Evolutionary conservation across 1,284 basidiomycete genomes (phyloP).

Genomic region (Ceratobasidium sp.): DNA sequence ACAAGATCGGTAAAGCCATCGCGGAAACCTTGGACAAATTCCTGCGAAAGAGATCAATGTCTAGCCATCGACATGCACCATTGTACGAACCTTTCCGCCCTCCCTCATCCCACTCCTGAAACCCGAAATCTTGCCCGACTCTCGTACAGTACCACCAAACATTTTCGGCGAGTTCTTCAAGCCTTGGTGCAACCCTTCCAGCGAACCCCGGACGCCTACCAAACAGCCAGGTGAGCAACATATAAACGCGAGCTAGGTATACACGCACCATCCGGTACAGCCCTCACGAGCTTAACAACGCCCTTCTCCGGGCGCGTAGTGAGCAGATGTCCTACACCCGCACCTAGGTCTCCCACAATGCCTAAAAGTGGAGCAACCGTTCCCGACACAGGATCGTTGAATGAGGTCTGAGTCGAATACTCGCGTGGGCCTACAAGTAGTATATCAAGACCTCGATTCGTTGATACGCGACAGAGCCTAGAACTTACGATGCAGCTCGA

Average conservation of each 20-base stretch:
- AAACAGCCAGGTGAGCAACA: background rate
- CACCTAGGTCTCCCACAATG: constrained; percentile 64
- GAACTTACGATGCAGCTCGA: constrained; percentile 66
- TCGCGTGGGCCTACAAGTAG: constrained; percentile 64
- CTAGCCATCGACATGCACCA: background rate
- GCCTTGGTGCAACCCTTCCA: constrained; percentile 63
- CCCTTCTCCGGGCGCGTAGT: constrained; percentile 58
- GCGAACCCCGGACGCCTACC: constrained; percentile 62
- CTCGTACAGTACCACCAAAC: constrained; percentile 62
- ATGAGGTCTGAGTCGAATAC: constrained; percentile 61
- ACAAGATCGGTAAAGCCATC: constrained; percentile 69
- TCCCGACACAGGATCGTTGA: constrained; percentile 63
- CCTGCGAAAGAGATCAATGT: constrained; percentile 47
- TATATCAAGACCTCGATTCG: background rate
- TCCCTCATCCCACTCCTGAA: constrained; percentile 64
- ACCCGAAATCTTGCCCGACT: constrained; percentile 60
- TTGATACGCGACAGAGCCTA: background rate
- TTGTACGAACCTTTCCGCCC: constrained; percentile 59
- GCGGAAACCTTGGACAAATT: constrained; percentile 61
- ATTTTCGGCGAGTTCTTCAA: constrained; percentile 63
- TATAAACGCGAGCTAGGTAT: background rate
- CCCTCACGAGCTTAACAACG: constrained; percentile 62
- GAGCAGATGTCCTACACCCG: constrained; percentile 63
- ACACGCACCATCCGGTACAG: constrained; percentile 59
- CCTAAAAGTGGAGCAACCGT: constrained; percentile 65